phyloP scores from a whole-genome alignment of 75 land plant genomes.

The Gnetum montanum region DNA sequence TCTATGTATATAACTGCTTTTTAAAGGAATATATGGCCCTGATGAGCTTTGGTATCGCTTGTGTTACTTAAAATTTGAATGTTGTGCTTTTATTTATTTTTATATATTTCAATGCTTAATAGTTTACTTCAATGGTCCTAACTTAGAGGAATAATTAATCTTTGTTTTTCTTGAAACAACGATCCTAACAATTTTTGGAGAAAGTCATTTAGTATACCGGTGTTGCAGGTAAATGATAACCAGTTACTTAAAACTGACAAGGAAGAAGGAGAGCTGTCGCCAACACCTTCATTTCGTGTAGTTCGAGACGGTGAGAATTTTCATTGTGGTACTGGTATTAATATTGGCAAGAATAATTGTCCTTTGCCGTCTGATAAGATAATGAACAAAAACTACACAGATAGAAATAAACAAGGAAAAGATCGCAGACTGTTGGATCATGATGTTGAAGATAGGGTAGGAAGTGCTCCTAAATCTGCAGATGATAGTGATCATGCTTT shows the following conservation, averaged over 20 bases:
- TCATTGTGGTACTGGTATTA: constrained; percentile 37
- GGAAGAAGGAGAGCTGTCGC: constrained; percentile 95
- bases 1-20: no score
- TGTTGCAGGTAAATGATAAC: background rate
- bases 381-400: constrained; percentile 16
- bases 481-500: constrained; percentile 77
- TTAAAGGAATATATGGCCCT: no score
- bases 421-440: constrained; percentile 24
- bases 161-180: background rate
- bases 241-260: constrained; percentile 37
- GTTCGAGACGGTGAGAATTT: constrained; percentile 38
- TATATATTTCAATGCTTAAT: background rate
- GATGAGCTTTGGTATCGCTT: no score
- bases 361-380: constrained; percentile 24
- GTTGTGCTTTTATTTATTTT: background rate
- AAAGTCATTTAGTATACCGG: constrained; percentile 4
- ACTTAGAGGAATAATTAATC: background rate
- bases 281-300: constrained; percentile 10
- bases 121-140: background rate
- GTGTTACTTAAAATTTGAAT: background rate
- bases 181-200: background rate
- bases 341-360: constrained; percentile 7
- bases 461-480: constrained; percentile 61
- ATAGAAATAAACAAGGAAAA: constrained; percentile 19
- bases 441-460: constrained; percentile 75